Conservation (phyloP, 2,329 filamentous ascomycete genomes). For the Neoarthrinium moseri region DNA sequence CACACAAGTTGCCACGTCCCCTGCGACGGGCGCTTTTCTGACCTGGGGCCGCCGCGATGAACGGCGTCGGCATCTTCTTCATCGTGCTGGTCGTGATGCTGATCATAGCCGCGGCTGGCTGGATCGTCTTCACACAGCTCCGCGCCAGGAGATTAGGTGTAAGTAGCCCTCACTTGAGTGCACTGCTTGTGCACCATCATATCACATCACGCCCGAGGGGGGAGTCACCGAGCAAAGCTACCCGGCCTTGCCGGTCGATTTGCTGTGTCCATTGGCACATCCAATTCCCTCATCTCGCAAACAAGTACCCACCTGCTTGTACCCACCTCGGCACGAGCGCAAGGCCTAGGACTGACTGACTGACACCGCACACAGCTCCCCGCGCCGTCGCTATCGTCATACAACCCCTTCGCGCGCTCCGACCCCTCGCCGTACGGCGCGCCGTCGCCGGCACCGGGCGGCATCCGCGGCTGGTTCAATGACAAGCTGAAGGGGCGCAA, state of each 20-base stretch:
- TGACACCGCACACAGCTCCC: slow-evolving; percentile 66
- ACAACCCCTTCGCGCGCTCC: slow-evolving; percentile 67
- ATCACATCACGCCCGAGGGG: too few relatives aligned
- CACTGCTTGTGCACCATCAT: too few relatives aligned
- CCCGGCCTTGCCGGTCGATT: too few relatives aligned
- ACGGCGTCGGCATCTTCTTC: slow-evolving; percentile 65
- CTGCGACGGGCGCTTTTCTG: background rate
- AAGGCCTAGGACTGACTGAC: too few relatives aligned
- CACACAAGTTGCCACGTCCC: background rate
- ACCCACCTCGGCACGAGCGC: too few relatives aligned
- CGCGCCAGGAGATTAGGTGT: slow-evolving; percentile 72
- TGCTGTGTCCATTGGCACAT: too few relatives aligned
- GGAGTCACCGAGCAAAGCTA: too few relatives aligned
- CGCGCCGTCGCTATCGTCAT: slow-evolving; percentile 64
- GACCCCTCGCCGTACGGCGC: slow-evolving; percentile 44
- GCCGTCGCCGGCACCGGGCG: slow-evolving; percentile 56
- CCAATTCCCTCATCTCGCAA: too few relatives aligned
- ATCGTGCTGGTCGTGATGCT: slow-evolving; percentile 68
- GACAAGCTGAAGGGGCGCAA: slow-evolving; percentile 68
- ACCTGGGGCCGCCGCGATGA: slow-evolving; percentile 47
- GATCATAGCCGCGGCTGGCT: slow-evolving; percentile 56
- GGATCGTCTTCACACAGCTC: slow-evolving; percentile 70
- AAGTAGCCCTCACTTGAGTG: too few relatives aligned
- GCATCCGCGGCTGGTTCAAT: slow-evolving; percentile 71
- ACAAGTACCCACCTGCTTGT: too few relatives aligned